Conservation (phyloP, 106 monocot species). For the Vanilla planifolia region DNA sequence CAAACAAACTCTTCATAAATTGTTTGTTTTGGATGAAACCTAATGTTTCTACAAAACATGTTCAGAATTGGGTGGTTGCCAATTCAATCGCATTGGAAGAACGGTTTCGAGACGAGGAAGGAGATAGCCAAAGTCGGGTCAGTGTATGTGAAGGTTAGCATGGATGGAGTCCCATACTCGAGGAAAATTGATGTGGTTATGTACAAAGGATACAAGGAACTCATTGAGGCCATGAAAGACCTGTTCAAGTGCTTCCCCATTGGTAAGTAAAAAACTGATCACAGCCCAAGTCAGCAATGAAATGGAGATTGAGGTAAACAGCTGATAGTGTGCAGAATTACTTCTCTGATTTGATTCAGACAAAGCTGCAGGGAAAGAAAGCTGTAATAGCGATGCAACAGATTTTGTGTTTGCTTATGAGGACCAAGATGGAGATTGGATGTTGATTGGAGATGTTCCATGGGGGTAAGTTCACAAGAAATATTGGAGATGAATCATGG, state of each 20-base stretch:
- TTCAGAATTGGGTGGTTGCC: conserved; percentile 98
- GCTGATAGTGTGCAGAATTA: not conserved
- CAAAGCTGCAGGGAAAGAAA: not conserved
- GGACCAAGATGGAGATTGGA: conserved; percentile 39
- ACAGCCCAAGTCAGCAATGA: not conserved
- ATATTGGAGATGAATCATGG: not conserved
- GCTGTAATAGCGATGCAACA: conserved; percentile 5
- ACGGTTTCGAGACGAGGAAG: conserved; percentile 28
- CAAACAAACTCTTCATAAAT: not conserved
- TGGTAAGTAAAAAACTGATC: conserved; percentile 11
- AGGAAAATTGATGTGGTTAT: conserved; percentile 83
- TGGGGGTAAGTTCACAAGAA: conserved; percentile 31
- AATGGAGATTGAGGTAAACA: not conserved
- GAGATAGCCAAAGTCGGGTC: conserved; percentile 2
- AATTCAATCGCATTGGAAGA: conserved; percentile 65
- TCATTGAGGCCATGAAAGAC: conserved; percentile 56
- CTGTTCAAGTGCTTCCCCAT: conserved; percentile 78
- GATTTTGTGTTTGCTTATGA: conserved; percentile 30
- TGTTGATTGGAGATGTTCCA: conserved; percentile 46
- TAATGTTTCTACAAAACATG: too few species aligned
- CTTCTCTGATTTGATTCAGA: too few species aligned
- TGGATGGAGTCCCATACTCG: conserved; percentile 90
- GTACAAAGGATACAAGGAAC: conserved; percentile 63
- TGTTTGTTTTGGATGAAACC: not conserved
- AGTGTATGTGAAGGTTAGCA: conserved; percentile 78